These are phyloP conservation scores for Pyrenophora teres DNA, from an alignment of 2,329 filamentous ascomycete genomes.

Conservation along the genomic window DNA sequence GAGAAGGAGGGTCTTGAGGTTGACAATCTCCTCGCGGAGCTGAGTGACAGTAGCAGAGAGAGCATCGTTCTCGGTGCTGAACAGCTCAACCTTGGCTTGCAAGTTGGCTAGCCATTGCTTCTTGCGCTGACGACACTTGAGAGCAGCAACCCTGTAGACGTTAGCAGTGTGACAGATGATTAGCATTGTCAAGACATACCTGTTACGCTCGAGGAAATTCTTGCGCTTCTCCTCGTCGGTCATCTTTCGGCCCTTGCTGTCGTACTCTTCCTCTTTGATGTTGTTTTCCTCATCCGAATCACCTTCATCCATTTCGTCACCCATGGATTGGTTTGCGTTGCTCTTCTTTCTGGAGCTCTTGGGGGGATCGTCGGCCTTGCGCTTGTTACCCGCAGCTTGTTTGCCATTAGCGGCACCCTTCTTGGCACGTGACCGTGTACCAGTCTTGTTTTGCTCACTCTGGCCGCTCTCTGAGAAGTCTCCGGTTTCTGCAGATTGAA, in stretches of 20 bases:
- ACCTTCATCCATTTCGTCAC: slow-evolving; percentile 56
- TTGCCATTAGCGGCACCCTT: slow-evolving; percentile 45
- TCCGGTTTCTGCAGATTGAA: slow-evolving; percentile 60
- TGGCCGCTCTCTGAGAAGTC: slow-evolving; percentile 75
- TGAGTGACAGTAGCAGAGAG: slow-evolving; percentile 82
- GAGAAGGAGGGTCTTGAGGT: slow-evolving; percentile 87
- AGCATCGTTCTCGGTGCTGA: slow-evolving; percentile 87
- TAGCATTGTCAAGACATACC: slow-evolving; percentile 62
- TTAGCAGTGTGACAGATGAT: slow-evolving; percentile 24
- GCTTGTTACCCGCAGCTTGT: slow-evolving; percentile 54
- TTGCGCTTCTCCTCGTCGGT: slow-evolving; percentile 98
- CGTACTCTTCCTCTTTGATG: slow-evolving; percentile 44
- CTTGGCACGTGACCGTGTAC: slow-evolving; percentile 47
- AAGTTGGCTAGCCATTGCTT: slow-evolving; percentile 98
- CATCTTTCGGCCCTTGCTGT: slow-evolving; percentile 77
- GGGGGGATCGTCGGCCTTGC: slow-evolving; percentile 76
- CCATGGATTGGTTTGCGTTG: slow-evolving; percentile 53
- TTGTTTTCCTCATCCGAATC: slow-evolving; percentile 47
- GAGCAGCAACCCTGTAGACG: slow-evolving; percentile 72
- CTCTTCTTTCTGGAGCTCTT: slow-evolving; percentile 75
- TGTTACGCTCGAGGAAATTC: slow-evolving; percentile 95
- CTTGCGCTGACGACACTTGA: slow-evolving; percentile 97
- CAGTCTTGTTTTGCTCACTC: slow-evolving; percentile 64
- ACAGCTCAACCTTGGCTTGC: slow-evolving; percentile 92
- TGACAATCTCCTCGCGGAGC: slow-evolving; percentile 89